Conservation (phyloP, 768 basidiomycete genomes). For the Termitomyces sp. region DNA sequence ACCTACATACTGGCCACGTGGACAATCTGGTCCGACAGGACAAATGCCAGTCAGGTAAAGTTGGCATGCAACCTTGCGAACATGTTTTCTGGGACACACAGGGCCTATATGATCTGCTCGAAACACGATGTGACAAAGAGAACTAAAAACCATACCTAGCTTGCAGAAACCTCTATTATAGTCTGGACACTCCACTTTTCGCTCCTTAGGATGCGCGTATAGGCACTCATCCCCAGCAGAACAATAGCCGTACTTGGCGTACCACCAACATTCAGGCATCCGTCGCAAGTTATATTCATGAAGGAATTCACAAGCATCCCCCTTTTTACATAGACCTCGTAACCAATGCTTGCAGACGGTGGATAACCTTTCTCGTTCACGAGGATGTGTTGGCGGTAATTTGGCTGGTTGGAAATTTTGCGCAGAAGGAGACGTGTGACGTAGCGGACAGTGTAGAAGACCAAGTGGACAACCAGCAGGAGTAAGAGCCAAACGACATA, state of each 20-base stretch:
- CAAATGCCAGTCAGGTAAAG: slow-evolving; percentile 91
- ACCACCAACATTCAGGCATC: slow-evolving; percentile 99
- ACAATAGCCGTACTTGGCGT: slow-evolving; percentile 95
- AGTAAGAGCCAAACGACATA: slow-evolving; percentile 80
- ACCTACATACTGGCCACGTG: slow-evolving; percentile 76
- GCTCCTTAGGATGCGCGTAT: slow-evolving; percentile 91
- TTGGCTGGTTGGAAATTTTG: slow-evolving; percentile 89
- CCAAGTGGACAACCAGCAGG: slow-evolving; percentile 86
- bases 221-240: slow-evolving; percentile 96
- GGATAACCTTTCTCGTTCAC: slow-evolving; percentile 74
- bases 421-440: slow-evolving; percentile 85
- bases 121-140: background rate
- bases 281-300: slow-evolving; percentile 97
- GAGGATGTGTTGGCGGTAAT: slow-evolving; percentile 74
- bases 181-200: slow-evolving; percentile 89
- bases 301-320: slow-evolving; percentile 95
- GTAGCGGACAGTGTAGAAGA: slow-evolving; percentile 84
- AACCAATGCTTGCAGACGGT: slow-evolving; percentile 99
- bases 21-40: slow-evolving; percentile 83
- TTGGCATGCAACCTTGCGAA: slow-evolving; percentile 87
- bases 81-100: slow-evolving; percentile 85
- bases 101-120: slow-evolving; percentile 49
- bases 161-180: slow-evolving; percentile 95
- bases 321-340: slow-evolving; percentile 96
- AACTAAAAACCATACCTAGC: slow-evolving; percentile 57